Base-by-base conservation (phyloP, 768 basidiomycete species). In the Leccinum incarnatum region DNA sequence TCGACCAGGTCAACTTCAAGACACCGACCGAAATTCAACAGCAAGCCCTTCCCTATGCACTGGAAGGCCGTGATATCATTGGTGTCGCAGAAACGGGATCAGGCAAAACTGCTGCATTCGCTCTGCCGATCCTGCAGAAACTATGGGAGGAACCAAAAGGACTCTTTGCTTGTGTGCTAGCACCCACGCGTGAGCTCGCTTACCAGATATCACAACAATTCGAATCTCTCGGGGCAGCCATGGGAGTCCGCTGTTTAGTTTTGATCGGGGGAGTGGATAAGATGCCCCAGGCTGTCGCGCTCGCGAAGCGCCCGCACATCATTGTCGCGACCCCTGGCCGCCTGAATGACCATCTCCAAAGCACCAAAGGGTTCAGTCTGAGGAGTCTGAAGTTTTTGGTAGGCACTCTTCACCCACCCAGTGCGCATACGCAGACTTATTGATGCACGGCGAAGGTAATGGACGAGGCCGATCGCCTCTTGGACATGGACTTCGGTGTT, bases 121-220 rank as follows among this genome's bases (percentile, higher is more conserved):
- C 93, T 25, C 77, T 98, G 5, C 97, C 97, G 2, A 96, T 99
- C 58, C 77, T 99, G 36, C 97, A 99, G 74, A 93, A 93, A 65
- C 76, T 98, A 73, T 98, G 95, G 95, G 91, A 95, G 51, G 91
- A 95, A 30, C 97, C 97, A 49, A 89, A 89, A 68, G 91, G 93
- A 21, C 82, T 96, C 42, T 99, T 95, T 71, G 94, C 94, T 14
- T 90, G 93, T 68, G 86, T 98, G 15, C 81, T 99, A 40, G 95
- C 96, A 15, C 97, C 97, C 12, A 99, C 97, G n/a, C 87, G 96
- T 67, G 97, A 99, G 76, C 79, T 99, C 65, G 97, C 97, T 32
- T 95, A 90, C 75, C 97, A 99, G 75, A 99, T 99, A 69, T 87
- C 93, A n/a, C 91, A 98, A 65, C 94, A 96, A 69, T 93, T 99